A percentile compares a stretch with the other conserved stretches of the same genome.
These are phyloP conservation scores for Hansenula lynferdii DNA, from an alignment of 1,139 yeast species.

Conservation along the genomic window DNA sequence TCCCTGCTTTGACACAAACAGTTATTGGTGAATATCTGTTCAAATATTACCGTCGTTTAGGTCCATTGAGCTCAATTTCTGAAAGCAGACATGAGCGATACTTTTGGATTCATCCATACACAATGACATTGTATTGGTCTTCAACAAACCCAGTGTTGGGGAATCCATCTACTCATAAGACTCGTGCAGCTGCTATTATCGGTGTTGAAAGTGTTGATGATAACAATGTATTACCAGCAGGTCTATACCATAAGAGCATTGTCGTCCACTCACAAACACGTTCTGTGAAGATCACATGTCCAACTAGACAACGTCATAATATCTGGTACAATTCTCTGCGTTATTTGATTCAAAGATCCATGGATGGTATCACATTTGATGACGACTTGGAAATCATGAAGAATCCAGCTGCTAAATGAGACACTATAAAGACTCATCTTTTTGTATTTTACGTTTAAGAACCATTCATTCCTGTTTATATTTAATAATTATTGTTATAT, in stretches of 20 bases:
- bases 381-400: slow-evolving; percentile 14
- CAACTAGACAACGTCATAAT: slow-evolving; percentile 83
- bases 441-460: no score
- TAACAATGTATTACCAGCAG: slow-evolving; percentile 85
- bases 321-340: slow-evolving; percentile 87
- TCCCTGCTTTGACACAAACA: slow-evolving; percentile 86
- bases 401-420: background rate
- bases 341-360: slow-evolving; percentile 65
- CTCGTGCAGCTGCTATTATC: slow-evolving; percentile 78
- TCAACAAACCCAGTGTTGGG: slow-evolving; percentile 73
- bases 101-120: slow-evolving; percentile 97
- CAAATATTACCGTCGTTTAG: slow-evolving; percentile 79
- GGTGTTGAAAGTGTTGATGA: slow-evolving; percentile 80
- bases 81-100: slow-evolving; percentile 86
- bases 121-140: slow-evolving; percentile 89
- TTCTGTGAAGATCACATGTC: slow-evolving; percentile 76
- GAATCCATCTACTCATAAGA: slow-evolving; percentile 58
- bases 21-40: slow-evolving; percentile 88
- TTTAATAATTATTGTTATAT: background rate
- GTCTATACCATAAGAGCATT: slow-evolving; percentile 81
- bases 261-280: slow-evolving; percentile 68
- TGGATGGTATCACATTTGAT: slow-evolving; percentile 52
- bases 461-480: background rate
- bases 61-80: slow-evolving; percentile 70
- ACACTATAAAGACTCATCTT: background rate